These are phyloP conservation scores for Penicillium sp. DNA, from an alignment of 2,329 filamentous ascomycete species.

Conservation along the genomic window DNA sequence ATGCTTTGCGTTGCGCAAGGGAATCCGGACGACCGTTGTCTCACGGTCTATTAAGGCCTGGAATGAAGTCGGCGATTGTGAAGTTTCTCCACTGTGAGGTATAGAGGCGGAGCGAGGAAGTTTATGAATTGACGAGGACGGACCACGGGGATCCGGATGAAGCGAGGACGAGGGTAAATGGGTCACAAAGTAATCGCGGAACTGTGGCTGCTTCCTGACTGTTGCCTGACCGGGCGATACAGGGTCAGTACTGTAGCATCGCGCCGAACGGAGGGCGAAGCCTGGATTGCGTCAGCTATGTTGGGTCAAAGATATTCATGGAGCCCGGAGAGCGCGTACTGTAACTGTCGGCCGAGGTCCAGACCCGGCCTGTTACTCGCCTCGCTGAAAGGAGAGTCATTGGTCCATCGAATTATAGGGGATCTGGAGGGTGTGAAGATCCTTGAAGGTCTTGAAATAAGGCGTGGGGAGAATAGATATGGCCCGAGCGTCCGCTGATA, in stretches of 20 bases:
- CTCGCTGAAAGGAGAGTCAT: slow-evolving; percentile 41
- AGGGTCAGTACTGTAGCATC: slow-evolving; percentile 26
- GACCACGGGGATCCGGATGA: slow-evolving; percentile 73
- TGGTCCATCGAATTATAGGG: slow-evolving; percentile 28
- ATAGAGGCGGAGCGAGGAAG: slow-evolving; percentile 79
- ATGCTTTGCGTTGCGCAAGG: slow-evolving; percentile 87
- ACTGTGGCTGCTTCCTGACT: slow-evolving; percentile 49
- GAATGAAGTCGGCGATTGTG: slow-evolving; percentile 55
- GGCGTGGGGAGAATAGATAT: slow-evolving; percentile 15
- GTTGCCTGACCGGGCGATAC: slow-evolving; percentile 9
- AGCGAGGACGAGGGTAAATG: slow-evolving; percentile 90
- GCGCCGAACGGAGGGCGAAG: slow-evolving; percentile 33
- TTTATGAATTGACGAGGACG: slow-evolving; percentile 69
- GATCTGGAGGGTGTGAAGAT: slow-evolving; percentile 13
- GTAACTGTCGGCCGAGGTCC: slow-evolving; percentile 39
- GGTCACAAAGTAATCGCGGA: slow-evolving; percentile 97
- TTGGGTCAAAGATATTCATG: slow-evolving; percentile 7
- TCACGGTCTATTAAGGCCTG: slow-evolving; percentile 66
- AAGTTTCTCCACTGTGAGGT: slow-evolving; percentile 60
- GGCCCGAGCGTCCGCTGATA: slow-evolving; percentile 29
- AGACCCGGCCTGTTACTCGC: slow-evolving; percentile 40
- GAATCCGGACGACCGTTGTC: slow-evolving; percentile 91
- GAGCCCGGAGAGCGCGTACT: slow-evolving; percentile 31
- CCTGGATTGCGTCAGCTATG: slow-evolving; percentile 27
- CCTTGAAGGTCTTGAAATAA: slow-evolving; percentile 4